These are phyloP conservation scores for Salix udensis DNA, from an alignment of 345 rosid genomes.

Conservation along the genomic window DNA sequence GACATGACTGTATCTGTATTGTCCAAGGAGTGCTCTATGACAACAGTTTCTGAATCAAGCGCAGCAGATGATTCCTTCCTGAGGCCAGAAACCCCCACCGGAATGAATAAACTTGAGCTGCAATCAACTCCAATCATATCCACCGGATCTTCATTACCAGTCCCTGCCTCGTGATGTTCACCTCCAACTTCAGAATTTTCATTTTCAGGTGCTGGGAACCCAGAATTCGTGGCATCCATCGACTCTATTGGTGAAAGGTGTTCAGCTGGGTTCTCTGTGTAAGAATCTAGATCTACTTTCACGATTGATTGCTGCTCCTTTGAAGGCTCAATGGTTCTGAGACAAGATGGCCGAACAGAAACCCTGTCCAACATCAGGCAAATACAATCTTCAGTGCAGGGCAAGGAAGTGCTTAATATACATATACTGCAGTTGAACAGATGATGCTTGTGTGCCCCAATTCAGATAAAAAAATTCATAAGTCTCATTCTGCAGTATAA, in stretches of 20 bases:
- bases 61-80: slow-evolving; percentile 3
- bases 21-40: slow-evolving; percentile 3
- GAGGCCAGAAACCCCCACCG: slow-evolving; percentile 6
- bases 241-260: slow-evolving; percentile 17
- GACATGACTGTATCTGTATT: not conserved
- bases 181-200: slow-evolving; percentile 16
- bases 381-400: not conserved
- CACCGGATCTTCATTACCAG: not conserved
- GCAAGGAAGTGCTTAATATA: not conserved
- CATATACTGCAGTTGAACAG: not conserved
- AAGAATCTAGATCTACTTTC: slow-evolving; percentile 20
- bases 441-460: not conserved
- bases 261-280: slow-evolving; percentile 29
- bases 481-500: not conserved
- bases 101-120: slow-evolving; percentile 18
- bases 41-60: slow-evolving; percentile 10
- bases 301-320: slow-evolving; percentile 32
- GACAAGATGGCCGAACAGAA: slow-evolving; percentile 51
- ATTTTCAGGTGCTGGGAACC: slow-evolving; percentile 10
- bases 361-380: slow-evolving; percentile 39
- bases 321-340: slow-evolving; percentile 36
- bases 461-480: not conserved
- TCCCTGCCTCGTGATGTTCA: not conserved
- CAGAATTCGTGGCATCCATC: slow-evolving; percentile 9
- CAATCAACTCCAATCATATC: slow-evolving; percentile 7